A percentile compares a stretch with the other conserved stretches of the same genome.
Evolutionary conservation across 805 yeast genomes (phyloP).

Genomic region (Candida coleopterorum): DNA sequence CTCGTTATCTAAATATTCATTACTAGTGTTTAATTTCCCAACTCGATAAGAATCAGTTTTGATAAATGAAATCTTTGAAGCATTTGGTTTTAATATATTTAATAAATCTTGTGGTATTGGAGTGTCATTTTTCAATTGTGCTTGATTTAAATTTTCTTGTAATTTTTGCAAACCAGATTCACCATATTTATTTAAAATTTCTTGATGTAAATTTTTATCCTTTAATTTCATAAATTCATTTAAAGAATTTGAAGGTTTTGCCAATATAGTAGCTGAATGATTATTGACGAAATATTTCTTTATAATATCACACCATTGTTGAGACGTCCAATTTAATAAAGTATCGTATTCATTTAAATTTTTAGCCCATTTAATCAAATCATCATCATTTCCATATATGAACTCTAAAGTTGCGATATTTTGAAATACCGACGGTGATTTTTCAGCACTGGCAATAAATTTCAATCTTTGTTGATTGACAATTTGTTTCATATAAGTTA

Average conservation of each 20-base stretch:
- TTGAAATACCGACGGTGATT: slow-evolving; percentile 55
- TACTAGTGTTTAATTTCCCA: slow-evolving; percentile 32
- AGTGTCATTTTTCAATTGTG: slow-evolving; percentile 63
- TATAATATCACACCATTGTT: slow-evolving; percentile 63
- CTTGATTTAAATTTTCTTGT: slow-evolving; percentile 49
- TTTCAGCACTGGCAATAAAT: slow-evolving; percentile 57
- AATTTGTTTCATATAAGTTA: slow-evolving; percentile 61
- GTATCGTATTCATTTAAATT: slow-evolving; percentile 56
- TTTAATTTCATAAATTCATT: slow-evolving; percentile 50
- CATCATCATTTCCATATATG: slow-evolving; percentile 65
- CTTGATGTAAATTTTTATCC: slow-evolving; percentile 43
- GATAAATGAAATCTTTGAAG: slow-evolving; percentile 68
- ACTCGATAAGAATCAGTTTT: slow-evolving; percentile 60
- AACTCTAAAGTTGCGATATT: slow-evolving; percentile 72
- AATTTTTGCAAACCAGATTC: slow-evolving; percentile 53
- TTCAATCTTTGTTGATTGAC: slow-evolving; percentile 61
- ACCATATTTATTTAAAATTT: slow-evolving; percentile 52
- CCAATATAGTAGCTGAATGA: slow-evolving; percentile 61
- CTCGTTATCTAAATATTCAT: slow-evolving; percentile 18
- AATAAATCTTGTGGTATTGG: slow-evolving; percentile 72
- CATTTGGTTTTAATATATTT: slow-evolving; percentile 69
- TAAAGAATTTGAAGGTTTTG: slow-evolving; percentile 62
- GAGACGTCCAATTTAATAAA: slow-evolving; percentile 55
- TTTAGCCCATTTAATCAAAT: slow-evolving; percentile 51
- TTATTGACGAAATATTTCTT: slow-evolving; percentile 52